Evolutionary conservation across 768 basidiomycete species (phyloP), one percentile per base, ranked within the genome.

Genomic region (Leccinum broughii): DNA sequence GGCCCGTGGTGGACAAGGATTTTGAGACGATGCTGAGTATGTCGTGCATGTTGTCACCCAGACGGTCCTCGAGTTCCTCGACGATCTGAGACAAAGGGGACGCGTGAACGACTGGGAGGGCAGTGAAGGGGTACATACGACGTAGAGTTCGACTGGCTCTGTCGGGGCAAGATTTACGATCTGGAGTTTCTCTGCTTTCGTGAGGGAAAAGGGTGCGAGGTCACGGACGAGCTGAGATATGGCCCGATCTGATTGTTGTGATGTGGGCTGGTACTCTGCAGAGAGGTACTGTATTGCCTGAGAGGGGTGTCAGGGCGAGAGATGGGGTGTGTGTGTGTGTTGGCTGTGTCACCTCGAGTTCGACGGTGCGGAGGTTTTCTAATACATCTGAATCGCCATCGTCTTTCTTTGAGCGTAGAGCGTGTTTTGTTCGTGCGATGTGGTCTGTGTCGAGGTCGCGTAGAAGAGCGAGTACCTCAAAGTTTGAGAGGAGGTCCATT

Each of bases 121-220:
- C 48, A 4, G 1, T 20, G 34, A 15, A n/a, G 32, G 34, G 24
- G 55, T 37, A 82, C 92, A 51, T 64, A 95, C 94, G 58, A 92
- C 89, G 68, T 97, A 95, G 26, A 97, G 84, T 71, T 95, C 92
- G 26, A 96, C 92, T 0, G 86, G 79, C 51, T 86, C 81, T 7
- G 85, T 87, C 2, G 95, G 95, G 1, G 88, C 89, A 6, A 96
- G 80, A 68, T 98, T 97, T n/a, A 93, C 87, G 37, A 97, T 81
- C 68, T 95, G 93, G 3, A 97, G 80, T 69, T 95, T 94, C 79
- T 98, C 95, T 3, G 90, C 85, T 67, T 95, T 97, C 1, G 94
- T 95, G 62, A 98, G 77, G 35, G 83, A 81, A 63, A 85, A 90
- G 20, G 84, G 77, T 2, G 84, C 82, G 10, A 98, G 83, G 41